Conservation (phyloP, 805 yeast genomes). For the Lipomyces orientalis region DNA sequence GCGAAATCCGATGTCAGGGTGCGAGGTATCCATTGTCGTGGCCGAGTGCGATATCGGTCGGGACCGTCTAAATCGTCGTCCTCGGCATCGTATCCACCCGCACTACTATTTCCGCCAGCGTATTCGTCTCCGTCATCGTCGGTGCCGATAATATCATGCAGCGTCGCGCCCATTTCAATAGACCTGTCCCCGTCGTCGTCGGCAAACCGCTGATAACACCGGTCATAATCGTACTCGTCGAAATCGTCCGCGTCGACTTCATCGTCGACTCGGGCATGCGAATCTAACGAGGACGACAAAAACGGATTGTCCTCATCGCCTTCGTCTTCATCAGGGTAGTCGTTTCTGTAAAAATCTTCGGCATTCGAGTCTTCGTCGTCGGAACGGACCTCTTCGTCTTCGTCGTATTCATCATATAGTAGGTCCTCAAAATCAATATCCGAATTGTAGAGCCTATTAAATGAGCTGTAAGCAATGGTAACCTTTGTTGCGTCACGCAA, state of each 20-base stretch:
- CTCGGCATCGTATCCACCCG: conserved; percentile 3
- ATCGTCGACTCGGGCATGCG: conserved; percentile 45
- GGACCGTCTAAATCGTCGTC: neutral
- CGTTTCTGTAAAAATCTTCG: conserved; percentile 89
- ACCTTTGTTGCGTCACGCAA: neutral
- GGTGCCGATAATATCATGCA: conserved; percentile 28
- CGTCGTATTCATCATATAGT: conserved; percentile 32
- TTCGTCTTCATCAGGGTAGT: conserved; percentile 89
- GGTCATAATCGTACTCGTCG: conserved; percentile 33
- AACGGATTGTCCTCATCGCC: conserved; percentile 49
- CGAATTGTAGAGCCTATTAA: conserved; percentile 23
- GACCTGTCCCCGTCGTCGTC: conserved; percentile 35
- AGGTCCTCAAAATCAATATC: conserved; percentile 26
- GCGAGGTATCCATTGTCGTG: conserved; percentile 1
- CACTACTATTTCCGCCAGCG: conserved; percentile 15
- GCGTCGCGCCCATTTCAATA: conserved; percentile 9
- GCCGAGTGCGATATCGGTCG: conserved; percentile 3
- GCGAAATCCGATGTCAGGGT: neutral
- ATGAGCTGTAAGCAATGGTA: neutral
- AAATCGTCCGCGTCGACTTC: conserved; percentile 34
- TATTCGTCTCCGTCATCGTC: conserved; percentile 16
- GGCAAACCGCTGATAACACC: conserved; percentile 27
- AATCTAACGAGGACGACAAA: conserved; percentile 44
- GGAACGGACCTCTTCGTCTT: conserved; percentile 31
- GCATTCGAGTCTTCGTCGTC: conserved; percentile 60